Conservation (phyloP, 1,284 basidiomycete species). For the Bothia castanella region DNA sequence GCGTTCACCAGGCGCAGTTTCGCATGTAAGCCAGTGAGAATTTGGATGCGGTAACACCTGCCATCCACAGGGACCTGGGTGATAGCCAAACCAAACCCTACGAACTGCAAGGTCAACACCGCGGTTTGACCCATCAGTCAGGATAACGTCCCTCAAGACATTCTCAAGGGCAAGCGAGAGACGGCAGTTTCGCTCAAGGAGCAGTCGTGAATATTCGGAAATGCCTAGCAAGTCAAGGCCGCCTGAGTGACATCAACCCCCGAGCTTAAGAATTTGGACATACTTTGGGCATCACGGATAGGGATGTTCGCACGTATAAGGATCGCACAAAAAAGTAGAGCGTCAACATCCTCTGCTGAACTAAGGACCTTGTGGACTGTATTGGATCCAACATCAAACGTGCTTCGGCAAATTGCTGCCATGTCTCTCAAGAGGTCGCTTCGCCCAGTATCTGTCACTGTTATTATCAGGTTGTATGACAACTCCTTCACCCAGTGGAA, state of each 20-base stretch:
- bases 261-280: neutral
- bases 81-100: slow-evolving; percentile 29
- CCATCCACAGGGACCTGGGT: neutral
- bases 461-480: slow-evolving; percentile 20
- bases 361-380: slow-evolving; percentile 18
- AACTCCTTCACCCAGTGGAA: slow-evolving; percentile 39
- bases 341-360: slow-evolving; percentile 25
- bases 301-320: slow-evolving; percentile 8
- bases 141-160: slow-evolving; percentile 10
- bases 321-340: slow-evolving; percentile 37
- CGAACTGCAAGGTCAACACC: slow-evolving; percentile 38
- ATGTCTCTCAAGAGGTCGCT: slow-evolving; percentile 29
- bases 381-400: slow-evolving; percentile 35
- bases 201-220: neutral
- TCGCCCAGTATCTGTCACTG: slow-evolving; percentile 21
- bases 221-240: slow-evolving; percentile 15
- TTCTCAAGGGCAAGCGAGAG: slow-evolving; percentile 29
- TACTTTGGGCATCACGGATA: neutral
- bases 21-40: neutral
- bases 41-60: neutral
- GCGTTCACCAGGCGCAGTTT: neutral
- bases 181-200: slow-evolving; percentile 23
- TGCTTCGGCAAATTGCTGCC: slow-evolving; percentile 38
- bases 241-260: neutral
- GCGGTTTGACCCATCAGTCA: neutral